A percentile compares a stretch with the other conserved stretches of the same genome.
Evolutionary conservation across 306 rosid genomes (phyloP).

Genomic region (Bauhinia variegata): DNA sequence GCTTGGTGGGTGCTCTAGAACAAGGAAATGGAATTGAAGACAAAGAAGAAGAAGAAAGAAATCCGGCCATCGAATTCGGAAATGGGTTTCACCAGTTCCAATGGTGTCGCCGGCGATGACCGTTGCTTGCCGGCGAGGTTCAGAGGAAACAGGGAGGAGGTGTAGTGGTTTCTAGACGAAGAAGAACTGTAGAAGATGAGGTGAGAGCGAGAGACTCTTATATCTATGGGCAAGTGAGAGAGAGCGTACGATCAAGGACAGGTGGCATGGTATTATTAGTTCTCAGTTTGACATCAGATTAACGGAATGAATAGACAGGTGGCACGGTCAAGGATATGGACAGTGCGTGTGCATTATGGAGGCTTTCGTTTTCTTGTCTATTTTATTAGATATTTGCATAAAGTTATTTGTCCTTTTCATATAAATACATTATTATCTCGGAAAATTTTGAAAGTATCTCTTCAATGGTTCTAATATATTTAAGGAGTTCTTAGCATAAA

Average conservation of each 20-base stretch:
- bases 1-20: constrained; percentile 17
- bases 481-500: no score
- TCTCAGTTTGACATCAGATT: no score
- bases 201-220: constrained; percentile 14
- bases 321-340: no score
- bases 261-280: no score
- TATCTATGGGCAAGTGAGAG: neutral
- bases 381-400: no score
- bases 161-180: neutral
- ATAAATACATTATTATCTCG: no score
- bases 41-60: constrained; percentile 35
- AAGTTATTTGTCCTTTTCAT: no score
- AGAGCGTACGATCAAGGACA: neutral
- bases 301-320: no score
- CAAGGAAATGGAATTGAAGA: constrained; percentile 44
- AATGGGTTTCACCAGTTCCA: neutral
- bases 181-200: constrained; percentile 25
- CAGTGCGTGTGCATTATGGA: no score
- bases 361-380: no score
- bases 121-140: constrained; percentile 29
- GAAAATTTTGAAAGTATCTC: no score
- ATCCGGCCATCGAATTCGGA: constrained; percentile 35
- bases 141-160: constrained; percentile 5
- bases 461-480: no score
- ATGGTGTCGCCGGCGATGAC: constrained; percentile 41